phyloP scores from a whole-genome alignment of 495 filamentous ascomycete species.

The Rusavskia elegans region DNA sequence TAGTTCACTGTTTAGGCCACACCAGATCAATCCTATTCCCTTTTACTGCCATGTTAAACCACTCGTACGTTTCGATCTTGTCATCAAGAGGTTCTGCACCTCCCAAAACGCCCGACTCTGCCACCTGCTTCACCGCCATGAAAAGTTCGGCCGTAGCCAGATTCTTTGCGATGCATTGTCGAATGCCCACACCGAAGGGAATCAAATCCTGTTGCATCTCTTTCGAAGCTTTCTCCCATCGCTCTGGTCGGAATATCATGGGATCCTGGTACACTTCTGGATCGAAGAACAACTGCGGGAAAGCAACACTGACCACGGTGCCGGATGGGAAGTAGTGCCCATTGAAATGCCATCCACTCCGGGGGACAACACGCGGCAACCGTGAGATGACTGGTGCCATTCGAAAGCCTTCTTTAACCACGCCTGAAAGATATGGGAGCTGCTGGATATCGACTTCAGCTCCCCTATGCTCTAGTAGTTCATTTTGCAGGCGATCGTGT shows the following conservation, averaged over 20 bases:
- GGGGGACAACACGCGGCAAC: constrained; percentile 28
- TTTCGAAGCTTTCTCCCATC: constrained; percentile 27
- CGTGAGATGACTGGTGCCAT: constrained; percentile 30
- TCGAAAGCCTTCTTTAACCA: constrained; percentile 27
- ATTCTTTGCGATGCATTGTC: constrained; percentile 34
- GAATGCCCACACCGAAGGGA: constrained; percentile 31
- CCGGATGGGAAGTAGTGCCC: constrained; percentile 22
- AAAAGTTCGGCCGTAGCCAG: constrained; percentile 27
- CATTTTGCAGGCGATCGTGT: not conserved
- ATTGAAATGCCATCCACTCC: constrained; percentile 23
- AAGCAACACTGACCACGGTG: constrained; percentile 25
- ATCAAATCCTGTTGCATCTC: constrained; percentile 27
- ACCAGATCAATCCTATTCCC: constrained; percentile 13
- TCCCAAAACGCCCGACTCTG: constrained; percentile 21
- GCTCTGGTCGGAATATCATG: constrained; percentile 26
- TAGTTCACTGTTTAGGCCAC: not conserved
- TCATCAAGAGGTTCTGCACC: constrained; percentile 22
- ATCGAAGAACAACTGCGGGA: constrained; percentile 28
- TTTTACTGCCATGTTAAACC: constrained; percentile 31
- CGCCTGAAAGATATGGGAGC: constrained; percentile 21
- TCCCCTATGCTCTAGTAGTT: not conserved
- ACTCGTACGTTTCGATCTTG: constrained; percentile 29
- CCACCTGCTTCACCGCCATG: constrained; percentile 21
- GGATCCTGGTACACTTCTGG: constrained; percentile 26
- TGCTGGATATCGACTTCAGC: not conserved